phyloP scores from a whole-genome alignment of 2,329 filamentous ascomycete genomes.

The Dryadomyces quercus-mongolicae region DNA sequence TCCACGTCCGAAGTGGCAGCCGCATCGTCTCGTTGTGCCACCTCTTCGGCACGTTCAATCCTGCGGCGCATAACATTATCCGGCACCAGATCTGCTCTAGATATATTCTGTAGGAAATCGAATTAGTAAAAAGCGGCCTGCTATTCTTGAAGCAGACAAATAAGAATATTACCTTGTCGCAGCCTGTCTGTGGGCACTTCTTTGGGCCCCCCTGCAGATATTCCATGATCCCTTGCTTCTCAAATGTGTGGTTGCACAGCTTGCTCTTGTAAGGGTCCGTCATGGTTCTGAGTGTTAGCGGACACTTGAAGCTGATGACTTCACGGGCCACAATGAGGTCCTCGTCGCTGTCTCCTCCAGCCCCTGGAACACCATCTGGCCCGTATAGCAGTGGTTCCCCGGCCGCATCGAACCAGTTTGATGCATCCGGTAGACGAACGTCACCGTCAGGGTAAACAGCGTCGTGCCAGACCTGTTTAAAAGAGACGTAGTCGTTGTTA shows the following conservation, averaged over 20 bases:
- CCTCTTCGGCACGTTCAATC: conserved; percentile 40
- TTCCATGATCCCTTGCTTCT: conserved; percentile 49
- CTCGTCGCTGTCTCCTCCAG: conserved; percentile 53
- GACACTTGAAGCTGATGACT: conserved; percentile 55
- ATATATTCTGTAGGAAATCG: conserved; percentile 28
- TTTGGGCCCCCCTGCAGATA: conserved; percentile 26
- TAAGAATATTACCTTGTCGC: conserved; percentile 35
- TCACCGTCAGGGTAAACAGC: conserved; percentile 35
- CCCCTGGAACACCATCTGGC: conserved; percentile 21
- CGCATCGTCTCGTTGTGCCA: conserved; percentile 29
- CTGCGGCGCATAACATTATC: conserved; percentile 45
- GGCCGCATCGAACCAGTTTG: conserved; percentile 38
- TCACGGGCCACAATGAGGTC: conserved; percentile 57
- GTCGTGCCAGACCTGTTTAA: conserved; percentile 47
- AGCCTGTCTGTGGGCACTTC: conserved; percentile 56
- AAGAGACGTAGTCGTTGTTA: conserved; percentile 47
- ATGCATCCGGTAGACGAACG: conserved; percentile 38
- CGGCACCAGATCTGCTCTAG: conserved; percentile 37
- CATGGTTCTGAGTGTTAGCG: conserved; percentile 53
- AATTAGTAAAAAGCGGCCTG: not conserved
- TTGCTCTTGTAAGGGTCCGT: conserved; percentile 52
- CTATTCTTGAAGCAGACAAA: not conserved
- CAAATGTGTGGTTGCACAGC: conserved; percentile 62
- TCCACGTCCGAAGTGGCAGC: conserved; percentile 22
- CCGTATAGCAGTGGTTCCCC: conserved; percentile 23